Conservation (phyloP, 2,329 filamentous ascomycete species). For the Fusarium irregulare region DNA sequence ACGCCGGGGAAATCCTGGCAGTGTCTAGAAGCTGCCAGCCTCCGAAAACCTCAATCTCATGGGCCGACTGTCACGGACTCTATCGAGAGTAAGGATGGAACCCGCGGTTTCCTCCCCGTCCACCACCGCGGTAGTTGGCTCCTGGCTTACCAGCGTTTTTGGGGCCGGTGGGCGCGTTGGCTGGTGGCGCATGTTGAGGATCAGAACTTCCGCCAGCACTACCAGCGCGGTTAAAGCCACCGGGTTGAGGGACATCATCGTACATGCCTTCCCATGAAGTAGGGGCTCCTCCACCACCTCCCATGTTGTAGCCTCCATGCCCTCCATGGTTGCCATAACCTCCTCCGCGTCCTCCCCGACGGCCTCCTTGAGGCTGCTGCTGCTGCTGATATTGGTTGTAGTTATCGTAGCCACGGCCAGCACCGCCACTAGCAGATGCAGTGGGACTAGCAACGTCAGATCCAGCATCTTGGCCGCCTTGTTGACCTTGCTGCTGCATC, state of each 20-base stretch:
- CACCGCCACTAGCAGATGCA: constrained; percentile 39
- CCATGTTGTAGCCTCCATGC: constrained; percentile 51
- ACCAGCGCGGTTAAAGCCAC: constrained; percentile 57
- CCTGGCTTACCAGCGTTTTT: constrained; percentile 94
- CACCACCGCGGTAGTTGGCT: constrained; percentile 92
- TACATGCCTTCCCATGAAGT: constrained; percentile 99
- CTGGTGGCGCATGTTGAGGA: constrained; percentile 61
- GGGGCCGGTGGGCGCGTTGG: constrained; percentile 85
- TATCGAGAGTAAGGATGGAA: constrained; percentile 79
- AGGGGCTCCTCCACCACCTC: constrained; percentile 68
- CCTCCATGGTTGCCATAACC: constrained; percentile 46
- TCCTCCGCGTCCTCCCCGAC: constrained; percentile 49
- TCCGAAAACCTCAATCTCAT: constrained; percentile 1
- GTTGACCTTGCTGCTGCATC: constrained; percentile 54
- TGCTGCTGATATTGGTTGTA: constrained; percentile 52
- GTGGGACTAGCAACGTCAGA: constrained; percentile 38
- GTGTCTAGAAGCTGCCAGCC: not conserved
- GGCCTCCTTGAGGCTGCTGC: constrained; percentile 57
- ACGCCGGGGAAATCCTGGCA: constrained; percentile 6
- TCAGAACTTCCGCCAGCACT: constrained; percentile 56
- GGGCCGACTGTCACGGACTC: constrained; percentile 2
- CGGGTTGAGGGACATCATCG: constrained; percentile 88
- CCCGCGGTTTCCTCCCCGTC: constrained; percentile 77
- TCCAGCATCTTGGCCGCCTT: constrained; percentile 46
- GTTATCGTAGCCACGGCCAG: constrained; percentile 47